A percentile compares a stretch with the other conserved stretches of the same genome.
Evolutionary conservation across 2,329 filamentous ascomycete species (phyloP).

Genomic region (Scedosporium apiospermum): DNA sequence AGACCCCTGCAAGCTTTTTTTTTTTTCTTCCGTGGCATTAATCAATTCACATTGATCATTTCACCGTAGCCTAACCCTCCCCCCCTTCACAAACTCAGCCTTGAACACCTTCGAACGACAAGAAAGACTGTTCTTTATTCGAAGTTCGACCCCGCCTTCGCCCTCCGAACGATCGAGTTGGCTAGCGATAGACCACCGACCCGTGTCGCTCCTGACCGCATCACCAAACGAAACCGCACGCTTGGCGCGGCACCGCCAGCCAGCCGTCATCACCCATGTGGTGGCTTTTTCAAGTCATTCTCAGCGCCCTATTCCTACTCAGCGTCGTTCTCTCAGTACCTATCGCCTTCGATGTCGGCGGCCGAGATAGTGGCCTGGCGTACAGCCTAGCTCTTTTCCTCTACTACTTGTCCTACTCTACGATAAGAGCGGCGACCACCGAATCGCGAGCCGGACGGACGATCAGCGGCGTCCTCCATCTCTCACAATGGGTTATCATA

Average conservation of each 20-base stretch:
- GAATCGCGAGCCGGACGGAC: constrained; percentile 65
- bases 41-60: not conserved
- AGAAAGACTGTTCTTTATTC: too few relatives aligned
- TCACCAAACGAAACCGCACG: not conserved
- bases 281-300: constrained; percentile 68
- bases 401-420: constrained; percentile 86
- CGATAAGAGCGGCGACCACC: constrained; percentile 72
- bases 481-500: constrained; percentile 79
- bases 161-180: not conserved
- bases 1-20: not conserved
- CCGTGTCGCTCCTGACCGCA: not conserved
- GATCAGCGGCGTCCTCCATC: constrained; percentile 58
- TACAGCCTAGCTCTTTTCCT: constrained; percentile 82
- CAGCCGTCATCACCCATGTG: constrained; percentile 49
- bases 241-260: constrained; percentile 5
- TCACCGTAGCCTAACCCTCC: not conserved
- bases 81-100: not conserved
- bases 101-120: too few relatives aligned
- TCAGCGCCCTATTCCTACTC: constrained; percentile 77
- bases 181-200: not conserved
- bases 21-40: not conserved
- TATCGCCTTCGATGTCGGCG: constrained; percentile 95
- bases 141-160: too few relatives aligned
- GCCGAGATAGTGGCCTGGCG: constrained; percentile 84
- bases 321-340: constrained; percentile 93